These are phyloP conservation scores for Trametes elegans DNA, from an alignment of 768 basidiomycete genomes.

Conservation along the genomic window DNA sequence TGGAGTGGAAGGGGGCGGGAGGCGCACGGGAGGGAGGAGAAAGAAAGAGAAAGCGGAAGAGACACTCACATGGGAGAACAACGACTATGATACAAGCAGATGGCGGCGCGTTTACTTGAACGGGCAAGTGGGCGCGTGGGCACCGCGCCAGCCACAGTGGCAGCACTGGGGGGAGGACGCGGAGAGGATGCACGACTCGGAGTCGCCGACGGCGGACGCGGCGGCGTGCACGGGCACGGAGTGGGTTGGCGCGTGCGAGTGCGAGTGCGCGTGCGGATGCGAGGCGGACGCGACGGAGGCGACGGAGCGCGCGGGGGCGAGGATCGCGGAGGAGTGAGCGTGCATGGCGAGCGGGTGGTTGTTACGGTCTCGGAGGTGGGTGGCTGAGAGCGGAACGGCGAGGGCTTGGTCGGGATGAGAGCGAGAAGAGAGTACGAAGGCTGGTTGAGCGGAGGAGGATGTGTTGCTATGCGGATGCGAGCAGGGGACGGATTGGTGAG, in stretches of 20 bases:
- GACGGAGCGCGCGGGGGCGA: constrained; percentile 14
- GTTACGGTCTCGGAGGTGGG: constrained; percentile 5
- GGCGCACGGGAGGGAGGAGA: not conserved
- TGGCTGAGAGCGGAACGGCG: not conserved
- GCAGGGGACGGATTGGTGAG: constrained; percentile 16
- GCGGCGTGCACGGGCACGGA: constrained; percentile 23
- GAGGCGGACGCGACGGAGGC: constrained; percentile 11
- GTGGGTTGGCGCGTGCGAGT: constrained; percentile 5
- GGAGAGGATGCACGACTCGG: constrained; percentile 37
- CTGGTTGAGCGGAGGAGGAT: constrained; percentile 3
- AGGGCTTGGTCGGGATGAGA: constrained; percentile 9
- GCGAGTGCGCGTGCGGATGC: constrained; percentile 13
- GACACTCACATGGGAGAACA: constrained; percentile 27
- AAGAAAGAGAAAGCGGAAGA: too few relatives aligned
- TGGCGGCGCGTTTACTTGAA: constrained; percentile 48
- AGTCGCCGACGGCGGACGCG: constrained; percentile 28
- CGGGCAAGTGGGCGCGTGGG: constrained; percentile 58
- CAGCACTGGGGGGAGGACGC: constrained; percentile 73
- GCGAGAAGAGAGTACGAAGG: constrained; percentile 6
- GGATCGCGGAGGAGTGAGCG: constrained; percentile 4
- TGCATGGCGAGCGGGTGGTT: constrained; percentile 17
- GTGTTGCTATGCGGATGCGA: constrained; percentile 3
- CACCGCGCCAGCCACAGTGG: constrained; percentile 72
- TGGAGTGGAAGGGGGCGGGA: constrained; percentile 15
- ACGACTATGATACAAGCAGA: constrained; percentile 21